Evolutionary conservation across 257 asterid genomes (phyloP).

Genomic region (Pogostemon cablin): DNA sequence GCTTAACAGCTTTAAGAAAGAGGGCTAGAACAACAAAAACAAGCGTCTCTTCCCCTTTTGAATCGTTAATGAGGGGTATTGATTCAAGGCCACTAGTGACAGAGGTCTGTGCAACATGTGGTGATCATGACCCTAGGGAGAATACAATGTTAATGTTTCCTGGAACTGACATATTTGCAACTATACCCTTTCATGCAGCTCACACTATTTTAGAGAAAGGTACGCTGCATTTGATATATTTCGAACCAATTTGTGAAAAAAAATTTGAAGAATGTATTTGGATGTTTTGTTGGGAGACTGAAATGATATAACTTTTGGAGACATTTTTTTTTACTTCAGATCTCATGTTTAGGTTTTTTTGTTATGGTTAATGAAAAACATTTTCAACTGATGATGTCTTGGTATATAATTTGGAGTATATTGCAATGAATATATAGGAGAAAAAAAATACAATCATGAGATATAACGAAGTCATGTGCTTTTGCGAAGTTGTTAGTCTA

Average conservation of each 20-base stretch:
- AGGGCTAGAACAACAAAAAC: constrained; percentile 74
- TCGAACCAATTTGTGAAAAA: not conserved
- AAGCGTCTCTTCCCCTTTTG: constrained; percentile 77
- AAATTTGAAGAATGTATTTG: not conserved
- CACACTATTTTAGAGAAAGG: constrained; percentile 92
- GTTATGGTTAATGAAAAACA: constrained; percentile 1
- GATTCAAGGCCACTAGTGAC: constrained; percentile 76
- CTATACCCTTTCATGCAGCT: constrained; percentile 89
- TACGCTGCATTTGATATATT: constrained; percentile 24
- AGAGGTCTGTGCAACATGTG: constrained; percentile 87
- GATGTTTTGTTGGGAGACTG: not conserved
- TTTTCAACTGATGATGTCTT: not conserved
- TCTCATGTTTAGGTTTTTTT: not conserved
- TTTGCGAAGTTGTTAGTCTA: not conserved
- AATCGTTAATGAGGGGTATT: constrained; percentile 73
- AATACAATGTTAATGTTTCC: constrained; percentile 77
- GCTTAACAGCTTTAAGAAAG: constrained; percentile 77
- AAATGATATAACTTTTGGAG: not conserved
- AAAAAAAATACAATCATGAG: not conserved
- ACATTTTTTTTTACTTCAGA: not conserved
- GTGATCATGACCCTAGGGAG: constrained; percentile 79
- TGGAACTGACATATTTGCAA: constrained; percentile 72
- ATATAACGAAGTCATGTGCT: not conserved
- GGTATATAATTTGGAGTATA: not conserved
- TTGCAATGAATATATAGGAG: not conserved